Evolutionary conservation across 768 basidiomycete genomes (phyloP).

Genomic region (Leccinum sublutescens): DNA sequence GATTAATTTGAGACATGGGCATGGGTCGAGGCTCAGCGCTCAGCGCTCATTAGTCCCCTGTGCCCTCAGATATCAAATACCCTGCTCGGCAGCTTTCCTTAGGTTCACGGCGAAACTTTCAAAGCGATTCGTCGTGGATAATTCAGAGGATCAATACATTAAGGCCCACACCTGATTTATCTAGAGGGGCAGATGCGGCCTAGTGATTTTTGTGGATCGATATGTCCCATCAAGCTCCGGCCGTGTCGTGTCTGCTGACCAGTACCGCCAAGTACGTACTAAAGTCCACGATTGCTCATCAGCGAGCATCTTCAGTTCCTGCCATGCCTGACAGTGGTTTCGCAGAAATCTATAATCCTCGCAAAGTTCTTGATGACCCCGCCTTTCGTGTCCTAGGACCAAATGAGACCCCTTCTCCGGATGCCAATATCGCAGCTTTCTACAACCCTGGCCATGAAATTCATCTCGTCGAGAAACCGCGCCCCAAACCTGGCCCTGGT

Average conservation of each 20-base stretch:
- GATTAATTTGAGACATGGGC: not conserved
- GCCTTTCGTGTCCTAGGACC: slow-evolving; percentile 50
- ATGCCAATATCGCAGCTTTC: slow-evolving; percentile 60
- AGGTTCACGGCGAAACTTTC: not conserved
- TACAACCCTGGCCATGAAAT: slow-evolving; percentile 64
- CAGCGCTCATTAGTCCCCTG: not conserved
- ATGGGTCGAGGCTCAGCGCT: not conserved
- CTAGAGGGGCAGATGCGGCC: not conserved
- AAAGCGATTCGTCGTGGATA: not conserved
- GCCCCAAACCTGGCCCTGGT: slow-evolving; percentile 57
- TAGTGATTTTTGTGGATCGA: not conserved
- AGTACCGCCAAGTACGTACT: not conserved
- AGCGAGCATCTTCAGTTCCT: not conserved
- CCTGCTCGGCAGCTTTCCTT: not conserved
- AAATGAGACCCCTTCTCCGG: slow-evolving; percentile 47
- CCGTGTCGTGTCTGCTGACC: slow-evolving; percentile 7
- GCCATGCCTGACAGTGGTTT: slow-evolving; percentile 26
- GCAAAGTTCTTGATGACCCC: slow-evolving; percentile 54
- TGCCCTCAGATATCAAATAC: not conserved
- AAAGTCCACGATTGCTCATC: not conserved
- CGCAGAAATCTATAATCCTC: slow-evolving; percentile 51
- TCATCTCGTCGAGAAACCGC: slow-evolving; percentile 65
- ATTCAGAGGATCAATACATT: too few species aligned
- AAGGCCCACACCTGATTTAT: not conserved
- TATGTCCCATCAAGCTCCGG: not conserved